phyloP scores from a whole-genome alignment of 148 eudicot genomes.

The Salicornia ramosissima region DNA sequence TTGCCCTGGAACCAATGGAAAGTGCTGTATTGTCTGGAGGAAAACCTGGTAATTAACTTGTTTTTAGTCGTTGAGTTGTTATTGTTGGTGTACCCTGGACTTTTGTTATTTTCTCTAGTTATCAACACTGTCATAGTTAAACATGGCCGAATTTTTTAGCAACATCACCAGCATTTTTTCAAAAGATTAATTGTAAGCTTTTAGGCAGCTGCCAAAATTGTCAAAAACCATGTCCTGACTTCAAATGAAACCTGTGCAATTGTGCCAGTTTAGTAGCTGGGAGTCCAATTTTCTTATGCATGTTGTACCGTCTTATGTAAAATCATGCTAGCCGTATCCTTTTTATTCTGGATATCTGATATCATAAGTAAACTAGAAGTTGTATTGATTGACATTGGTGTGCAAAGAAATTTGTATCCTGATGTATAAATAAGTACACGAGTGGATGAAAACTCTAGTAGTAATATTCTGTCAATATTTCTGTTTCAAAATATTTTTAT shows the following conservation, averaged over 20 bases:
- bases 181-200: background rate
- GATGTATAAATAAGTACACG: too few relatives aligned
- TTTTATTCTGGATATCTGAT: too few relatives aligned
- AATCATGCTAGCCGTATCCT: background rate
- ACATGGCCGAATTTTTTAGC: background rate
- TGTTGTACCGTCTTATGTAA: background rate
- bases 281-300: background rate
- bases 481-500: too few relatives aligned
- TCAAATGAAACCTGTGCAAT: background rate
- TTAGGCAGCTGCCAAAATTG: background rate
- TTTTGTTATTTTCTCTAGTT: background rate
- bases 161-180: background rate
- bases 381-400: too few relatives aligned
- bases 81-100: background rate
- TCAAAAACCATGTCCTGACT: background rate
- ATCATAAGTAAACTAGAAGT: too few relatives aligned
- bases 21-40: conserved; percentile 78
- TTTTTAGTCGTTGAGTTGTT: background rate
- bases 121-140: background rate
- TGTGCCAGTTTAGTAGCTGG: background rate
- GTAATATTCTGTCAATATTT: too few relatives aligned
- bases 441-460: too few relatives aligned
- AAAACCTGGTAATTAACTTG: conserved; percentile 62
- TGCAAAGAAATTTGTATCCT: too few relatives aligned
- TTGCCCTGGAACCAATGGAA: conserved; percentile 79